Evolutionary conservation across 2,329 filamentous ascomycete genomes (phyloP), one percentile per base, ranked within the genome.

Genomic region (Aspergillus sp.): DNA sequence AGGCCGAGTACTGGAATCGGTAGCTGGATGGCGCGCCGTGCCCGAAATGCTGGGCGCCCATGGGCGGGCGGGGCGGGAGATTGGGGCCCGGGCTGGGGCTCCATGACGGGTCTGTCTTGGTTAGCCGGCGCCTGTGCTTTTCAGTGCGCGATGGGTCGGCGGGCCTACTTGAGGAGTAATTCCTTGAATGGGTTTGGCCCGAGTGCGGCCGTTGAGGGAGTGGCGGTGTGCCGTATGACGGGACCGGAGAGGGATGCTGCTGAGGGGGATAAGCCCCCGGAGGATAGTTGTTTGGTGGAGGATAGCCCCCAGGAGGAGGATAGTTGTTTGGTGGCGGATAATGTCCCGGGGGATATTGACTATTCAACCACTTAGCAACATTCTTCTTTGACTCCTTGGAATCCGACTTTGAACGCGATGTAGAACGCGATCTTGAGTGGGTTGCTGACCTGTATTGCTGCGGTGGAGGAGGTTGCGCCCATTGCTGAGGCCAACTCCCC

Each of bases 1-100:
- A 98, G 62, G 88, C 88, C 45, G 92, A 96, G 76, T 97, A 97
- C 74, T 93, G 90, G 76, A 93, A 98, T n/a, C 84, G 85, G 74
- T 96, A 96, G 69, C 82, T 83, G 52, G 85, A 82, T 6, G 93
- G 92, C 6, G 93, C 92, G 52, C 92, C 92, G 59, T 86, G 81
- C 56, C 92, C 90, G 69, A 95, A 95, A 62, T 83, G 82, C 72
- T 93, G 90, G 61, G 87, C 80, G 57, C 82, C 79, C 59, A 83
- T 71, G 19, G 89, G 88, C 9, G 90, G 90, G 45, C 87, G 83
- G 6, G 87, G 85, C 47, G 90, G 89, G 8, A 82, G 83, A 63
- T 73, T 73, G 51, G 81, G 81, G 64, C 84, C 58, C 44, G 84
- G 61, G 82, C 85, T 64, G 84, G 83, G 59, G 27, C 27, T 31